Base-by-base conservation (phyloP, 2,329 filamentous ascomycete species). In the Nemania diffusa region DNA sequence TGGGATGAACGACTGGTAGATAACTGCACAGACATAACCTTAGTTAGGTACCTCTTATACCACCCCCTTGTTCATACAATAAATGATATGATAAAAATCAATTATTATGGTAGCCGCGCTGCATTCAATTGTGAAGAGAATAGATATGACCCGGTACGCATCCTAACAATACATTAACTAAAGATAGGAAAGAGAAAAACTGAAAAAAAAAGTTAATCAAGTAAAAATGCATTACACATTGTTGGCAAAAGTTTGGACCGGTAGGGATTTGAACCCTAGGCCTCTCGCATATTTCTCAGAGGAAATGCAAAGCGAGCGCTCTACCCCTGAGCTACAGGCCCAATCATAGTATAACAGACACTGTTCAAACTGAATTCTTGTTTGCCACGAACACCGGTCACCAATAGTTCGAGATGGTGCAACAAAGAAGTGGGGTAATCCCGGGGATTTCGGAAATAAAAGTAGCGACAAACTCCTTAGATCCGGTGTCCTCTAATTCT, bases 201-300 rank as follows among this genome's bases (percentile, higher is more conserved):
- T 40, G 5, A 2, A 15, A 40, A 40, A 40, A 40, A 40, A 17
- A 17, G 6, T 2, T 40, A 40, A 17, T 40, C 11, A 13, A 15
- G 37, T 2, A 15, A 17, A 17, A 5, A 17, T 40, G 37, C 15
- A 2, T 15, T n/a, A n/a, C n/a, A n/a, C 37, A 40, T 40, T 40
- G 37, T 40, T 17, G 37, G 29, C 61, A 62, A 29, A 51, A 51
- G 8, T 27, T n/a, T 72, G 67, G 65, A 70, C 52, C 46, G 62
- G 72, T 71, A 75, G 75, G 74, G 74, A 73, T 74, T 77, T 74
- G 75, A 76, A 77, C 74, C 74, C 74, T 74, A 72, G 75, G 69
- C 74, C 69, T 76, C 71, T 74, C 74, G 73, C 75, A 73, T 27
- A n/a, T 67, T 44, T 32, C 34, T 60, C 7, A 6, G 6, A 5